phyloP scores from a whole-genome alignment of 2,329 filamentous ascomycete genomes.

The Zasmidium cellare region DNA sequence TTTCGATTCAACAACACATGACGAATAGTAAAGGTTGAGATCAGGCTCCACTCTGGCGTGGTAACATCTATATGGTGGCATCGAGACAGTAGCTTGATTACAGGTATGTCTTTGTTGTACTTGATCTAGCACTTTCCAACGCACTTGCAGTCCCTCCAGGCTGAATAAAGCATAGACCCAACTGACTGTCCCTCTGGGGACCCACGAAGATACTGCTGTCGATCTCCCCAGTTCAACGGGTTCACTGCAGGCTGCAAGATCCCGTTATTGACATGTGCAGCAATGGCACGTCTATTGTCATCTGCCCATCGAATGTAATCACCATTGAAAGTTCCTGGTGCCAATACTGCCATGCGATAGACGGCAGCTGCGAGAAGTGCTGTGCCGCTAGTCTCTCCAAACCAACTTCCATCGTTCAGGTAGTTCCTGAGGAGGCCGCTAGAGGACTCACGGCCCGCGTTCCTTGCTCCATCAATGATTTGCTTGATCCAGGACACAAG shows the following conservation, averaged over 20 bases:
- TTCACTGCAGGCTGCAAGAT: neutral
- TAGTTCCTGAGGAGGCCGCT: neutral
- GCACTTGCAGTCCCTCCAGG: neutral
- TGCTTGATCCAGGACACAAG: too few species aligned
- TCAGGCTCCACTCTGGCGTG: too few species aligned
- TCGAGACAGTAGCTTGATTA: too few species aligned
- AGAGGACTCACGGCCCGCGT: too few species aligned
- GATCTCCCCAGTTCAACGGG: neutral
- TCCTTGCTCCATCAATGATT: too few species aligned
- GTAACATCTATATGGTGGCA: too few species aligned
- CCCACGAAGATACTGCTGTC: neutral
- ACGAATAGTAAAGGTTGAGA: too few species aligned
- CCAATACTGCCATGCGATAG: neutral
- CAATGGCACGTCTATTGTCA: neutral
- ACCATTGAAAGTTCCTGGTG: constrained; percentile 13
- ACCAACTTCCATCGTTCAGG: neutral
- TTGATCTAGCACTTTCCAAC: too few species aligned
- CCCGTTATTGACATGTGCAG: neutral
- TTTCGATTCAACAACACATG: too few species aligned
- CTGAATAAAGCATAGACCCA: neutral
- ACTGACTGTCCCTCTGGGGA: neutral
- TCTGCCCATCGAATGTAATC: constrained; percentile 1
- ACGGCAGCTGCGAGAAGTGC: neutral
- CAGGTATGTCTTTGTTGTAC: too few species aligned
- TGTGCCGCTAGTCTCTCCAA: neutral